Evolutionary conservation across 2,329 filamentous ascomycete species (phyloP).

Genomic region (Microdochium nivale): DNA sequence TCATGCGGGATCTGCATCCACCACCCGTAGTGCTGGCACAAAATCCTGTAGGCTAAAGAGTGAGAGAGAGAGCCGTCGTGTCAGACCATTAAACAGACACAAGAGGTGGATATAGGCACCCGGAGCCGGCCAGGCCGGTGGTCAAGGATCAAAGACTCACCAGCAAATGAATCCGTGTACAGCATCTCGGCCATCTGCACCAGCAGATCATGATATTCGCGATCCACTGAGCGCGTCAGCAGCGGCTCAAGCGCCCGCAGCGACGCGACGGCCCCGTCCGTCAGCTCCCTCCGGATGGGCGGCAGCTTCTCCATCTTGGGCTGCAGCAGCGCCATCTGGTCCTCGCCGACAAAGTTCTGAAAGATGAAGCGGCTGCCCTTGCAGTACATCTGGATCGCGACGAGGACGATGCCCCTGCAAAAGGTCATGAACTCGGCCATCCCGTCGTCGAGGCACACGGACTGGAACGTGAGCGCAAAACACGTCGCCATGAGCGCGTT

Average conservation of each 20-base stretch:
- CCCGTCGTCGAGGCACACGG: constrained; percentile 47
- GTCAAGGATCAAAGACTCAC: constrained; percentile 23
- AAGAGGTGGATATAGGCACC: no score
- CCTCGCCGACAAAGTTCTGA: constrained; percentile 31
- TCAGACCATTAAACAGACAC: background rate
- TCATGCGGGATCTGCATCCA: constrained; percentile 49
- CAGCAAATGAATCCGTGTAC: constrained; percentile 42
- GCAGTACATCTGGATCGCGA: constrained; percentile 44
- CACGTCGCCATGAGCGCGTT: constrained; percentile 53
- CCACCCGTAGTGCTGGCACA: constrained; percentile 43
- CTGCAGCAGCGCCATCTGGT: constrained; percentile 30
- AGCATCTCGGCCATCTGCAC: constrained; percentile 40
- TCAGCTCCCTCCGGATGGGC: constrained; percentile 33
- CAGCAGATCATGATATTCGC: constrained; percentile 35
- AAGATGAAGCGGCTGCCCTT: constrained; percentile 42
- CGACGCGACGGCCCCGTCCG: constrained; percentile 34
- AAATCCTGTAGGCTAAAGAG: constrained; percentile 36
- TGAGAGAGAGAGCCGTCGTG: background rate
- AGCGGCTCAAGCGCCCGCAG: constrained; percentile 34
- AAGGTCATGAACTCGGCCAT: constrained; percentile 54
- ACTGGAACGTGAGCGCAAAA: constrained; percentile 51
- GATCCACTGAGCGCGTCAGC: constrained; percentile 32
- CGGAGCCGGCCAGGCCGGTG: no score
- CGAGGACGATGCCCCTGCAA: constrained; percentile 46
- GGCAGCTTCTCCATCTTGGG: constrained; percentile 37